Evolutionary conservation across 2,329 filamentous ascomycete genomes (phyloP).

Genomic region (Pseudogymnoascus sp.): DNA sequence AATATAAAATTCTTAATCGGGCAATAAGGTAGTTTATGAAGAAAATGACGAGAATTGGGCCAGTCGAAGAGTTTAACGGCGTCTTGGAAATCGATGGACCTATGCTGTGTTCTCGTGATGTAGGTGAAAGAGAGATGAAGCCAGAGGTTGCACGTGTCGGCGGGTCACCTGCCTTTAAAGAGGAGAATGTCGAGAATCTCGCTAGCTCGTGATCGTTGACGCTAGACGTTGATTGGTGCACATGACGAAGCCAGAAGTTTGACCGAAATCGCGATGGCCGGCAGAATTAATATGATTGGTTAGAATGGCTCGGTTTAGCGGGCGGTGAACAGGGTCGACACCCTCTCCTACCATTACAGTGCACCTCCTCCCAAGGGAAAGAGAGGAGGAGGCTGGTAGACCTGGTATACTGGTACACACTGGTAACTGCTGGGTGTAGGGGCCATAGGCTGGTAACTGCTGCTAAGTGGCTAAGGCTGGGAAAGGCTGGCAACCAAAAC

Average conservation of each 20-base stretch:
- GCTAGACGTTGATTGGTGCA: conserved; percentile 4
- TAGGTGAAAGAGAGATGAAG: neutral
- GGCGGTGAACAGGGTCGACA: neutral
- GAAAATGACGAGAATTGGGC: neutral
- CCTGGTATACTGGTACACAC: neutral
- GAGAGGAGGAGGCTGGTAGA: neutral
- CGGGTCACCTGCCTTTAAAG: conserved; percentile 9
- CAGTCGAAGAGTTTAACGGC: neutral
- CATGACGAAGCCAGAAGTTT: neutral
- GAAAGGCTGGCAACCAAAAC: neutral
- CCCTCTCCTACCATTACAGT: neutral
- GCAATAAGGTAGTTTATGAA: conserved; percentile 7
- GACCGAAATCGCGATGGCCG: neutral
- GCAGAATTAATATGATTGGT: neutral
- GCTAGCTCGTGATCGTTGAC: conserved; percentile 8
- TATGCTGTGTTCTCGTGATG: conserved; percentile 4
- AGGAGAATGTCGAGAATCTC: conserved; percentile 7
- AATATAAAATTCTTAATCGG: conserved; percentile 7
- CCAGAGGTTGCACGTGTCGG: conserved; percentile 3
- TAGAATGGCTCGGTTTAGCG: neutral
- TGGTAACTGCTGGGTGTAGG: neutral
- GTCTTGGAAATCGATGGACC: neutral
- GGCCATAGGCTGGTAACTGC: neutral
- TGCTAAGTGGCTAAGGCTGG: neutral
- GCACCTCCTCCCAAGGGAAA: neutral